A percentile compares a stretch with the other conserved stretches of the same genome.
Conservation (phyloP, 495 filamentous ascomycete species). For the Bathelium albidoporum region DNA sequence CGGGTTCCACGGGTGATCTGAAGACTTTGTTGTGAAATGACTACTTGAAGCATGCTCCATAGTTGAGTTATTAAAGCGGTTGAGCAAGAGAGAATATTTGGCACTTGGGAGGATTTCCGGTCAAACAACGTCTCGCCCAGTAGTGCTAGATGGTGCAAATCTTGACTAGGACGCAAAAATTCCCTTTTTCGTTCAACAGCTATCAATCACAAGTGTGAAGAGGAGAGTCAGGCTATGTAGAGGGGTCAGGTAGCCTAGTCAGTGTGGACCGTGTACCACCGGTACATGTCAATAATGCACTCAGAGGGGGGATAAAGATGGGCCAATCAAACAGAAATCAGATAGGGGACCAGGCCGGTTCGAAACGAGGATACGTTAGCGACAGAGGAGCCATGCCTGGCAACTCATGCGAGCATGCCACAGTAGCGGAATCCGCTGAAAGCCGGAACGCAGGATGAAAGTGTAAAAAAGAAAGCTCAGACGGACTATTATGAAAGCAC, state of each 20-base stretch:
- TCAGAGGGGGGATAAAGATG: background rate
- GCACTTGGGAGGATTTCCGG: background rate
- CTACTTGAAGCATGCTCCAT: constrained; percentile 1
- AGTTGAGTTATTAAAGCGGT: background rate
- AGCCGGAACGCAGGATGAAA: background rate
- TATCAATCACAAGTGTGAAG: background rate
- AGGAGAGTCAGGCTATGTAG: background rate
- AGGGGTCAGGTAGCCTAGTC: background rate
- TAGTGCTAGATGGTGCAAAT: background rate
- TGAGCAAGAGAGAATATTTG: background rate
- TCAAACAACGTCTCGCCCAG: background rate
- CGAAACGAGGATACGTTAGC: background rate
- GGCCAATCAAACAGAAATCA: background rate
- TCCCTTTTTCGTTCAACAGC: background rate
- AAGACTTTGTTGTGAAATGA: background rate
- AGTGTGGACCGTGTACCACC: background rate
- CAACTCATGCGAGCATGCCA: background rate
- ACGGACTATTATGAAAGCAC: background rate
- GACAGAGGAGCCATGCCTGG: background rate
- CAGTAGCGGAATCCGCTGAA: background rate
- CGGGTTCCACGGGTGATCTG: background rate
- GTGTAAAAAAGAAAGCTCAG: background rate
- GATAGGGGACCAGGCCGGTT: background rate
- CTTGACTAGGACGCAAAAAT: background rate
- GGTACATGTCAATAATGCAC: background rate